A percentile compares a stretch with the other conserved stretches of the same genome.
Evolutionary conservation across 805 yeast species (phyloP).

Genomic region (Candida maris): DNA sequence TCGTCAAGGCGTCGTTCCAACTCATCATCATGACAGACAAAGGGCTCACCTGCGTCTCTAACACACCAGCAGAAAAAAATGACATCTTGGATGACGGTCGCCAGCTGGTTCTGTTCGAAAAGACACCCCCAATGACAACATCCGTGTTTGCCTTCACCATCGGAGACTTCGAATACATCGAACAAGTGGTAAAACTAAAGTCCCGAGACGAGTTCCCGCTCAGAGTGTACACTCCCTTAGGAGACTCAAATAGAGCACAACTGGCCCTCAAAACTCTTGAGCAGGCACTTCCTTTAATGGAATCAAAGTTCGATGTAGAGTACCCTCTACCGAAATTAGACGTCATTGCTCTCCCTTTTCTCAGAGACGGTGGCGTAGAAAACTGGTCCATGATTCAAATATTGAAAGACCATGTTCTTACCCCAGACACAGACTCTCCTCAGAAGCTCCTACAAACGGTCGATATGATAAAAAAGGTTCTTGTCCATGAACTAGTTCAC

Average conservation of each 20-base stretch:
- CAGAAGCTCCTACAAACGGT: constrained; percentile 16
- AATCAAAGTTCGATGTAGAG: constrained; percentile 36
- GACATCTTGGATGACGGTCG: constrained; percentile 14
- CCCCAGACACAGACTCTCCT: constrained; percentile 31
- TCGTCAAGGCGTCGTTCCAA: constrained; percentile 48
- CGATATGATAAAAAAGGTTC: constrained; percentile 44
- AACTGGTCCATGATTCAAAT: constrained; percentile 69
- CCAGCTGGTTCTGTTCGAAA: constrained; percentile 42
- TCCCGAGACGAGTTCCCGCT: constrained; percentile 38
- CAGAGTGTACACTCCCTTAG: constrained; percentile 52
- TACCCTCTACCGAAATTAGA: constrained; percentile 68
- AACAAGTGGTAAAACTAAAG: constrained; percentile 30
- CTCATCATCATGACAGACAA: constrained; percentile 45
- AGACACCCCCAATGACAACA: constrained; percentile 57
- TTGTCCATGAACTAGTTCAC: constrained; percentile 73
- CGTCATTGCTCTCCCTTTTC: constrained; percentile 63
- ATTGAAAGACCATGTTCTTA: constrained; percentile 46
- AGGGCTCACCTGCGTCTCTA: constrained; percentile 50
- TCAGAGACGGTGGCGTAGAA: constrained; percentile 79
- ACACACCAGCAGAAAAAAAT: constrained; percentile 35
- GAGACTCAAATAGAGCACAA: constrained; percentile 43
- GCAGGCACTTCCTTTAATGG: constrained; percentile 46
- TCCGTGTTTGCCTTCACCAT: constrained; percentile 65
- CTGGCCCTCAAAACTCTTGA: constrained; percentile 49
- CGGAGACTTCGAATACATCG: constrained; percentile 62